Evolutionary conservation across 208 protist species (phyloP).

Genomic region (Leishmania lainsoni): DNA sequence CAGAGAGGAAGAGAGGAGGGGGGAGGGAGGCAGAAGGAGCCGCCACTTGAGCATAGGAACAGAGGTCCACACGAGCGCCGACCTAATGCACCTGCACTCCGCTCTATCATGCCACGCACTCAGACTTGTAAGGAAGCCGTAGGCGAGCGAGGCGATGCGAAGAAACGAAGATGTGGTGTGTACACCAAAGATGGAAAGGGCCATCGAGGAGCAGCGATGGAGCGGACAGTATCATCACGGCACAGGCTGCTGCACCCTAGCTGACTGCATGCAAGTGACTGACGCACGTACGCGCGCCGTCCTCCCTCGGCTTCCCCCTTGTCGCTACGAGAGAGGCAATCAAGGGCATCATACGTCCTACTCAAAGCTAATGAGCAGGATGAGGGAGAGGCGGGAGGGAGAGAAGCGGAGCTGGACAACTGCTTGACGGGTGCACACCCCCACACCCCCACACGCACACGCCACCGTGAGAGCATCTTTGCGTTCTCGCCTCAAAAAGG

Average conservation of each 20-base stretch:
- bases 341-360: background rate
- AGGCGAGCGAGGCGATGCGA: too few species aligned
- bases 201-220: too few species aligned
- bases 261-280: too few species aligned
- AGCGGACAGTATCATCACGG: too few species aligned
- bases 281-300: too few species aligned
- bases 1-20: background rate
- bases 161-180: too few species aligned
- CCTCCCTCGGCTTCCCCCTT: background rate
- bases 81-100: background rate
- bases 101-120: too few species aligned
- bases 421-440: background rate
- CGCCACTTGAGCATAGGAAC: background rate
- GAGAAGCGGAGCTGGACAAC: background rate
- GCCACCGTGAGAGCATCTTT: background rate
- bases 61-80: background rate
- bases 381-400: background rate
- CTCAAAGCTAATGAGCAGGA: background rate
- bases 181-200: too few species aligned
- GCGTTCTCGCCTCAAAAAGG: conserved; percentile 39
- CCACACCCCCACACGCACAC: background rate
- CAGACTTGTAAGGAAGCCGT: too few species aligned
- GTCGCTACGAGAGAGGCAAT: background rate
- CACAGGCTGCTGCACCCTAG: too few species aligned
- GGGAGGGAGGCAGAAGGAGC: background rate